Base-by-base conservation (phyloP, 176 grass and related monocot genomes). In the Dactylis glomerata region DNA sequence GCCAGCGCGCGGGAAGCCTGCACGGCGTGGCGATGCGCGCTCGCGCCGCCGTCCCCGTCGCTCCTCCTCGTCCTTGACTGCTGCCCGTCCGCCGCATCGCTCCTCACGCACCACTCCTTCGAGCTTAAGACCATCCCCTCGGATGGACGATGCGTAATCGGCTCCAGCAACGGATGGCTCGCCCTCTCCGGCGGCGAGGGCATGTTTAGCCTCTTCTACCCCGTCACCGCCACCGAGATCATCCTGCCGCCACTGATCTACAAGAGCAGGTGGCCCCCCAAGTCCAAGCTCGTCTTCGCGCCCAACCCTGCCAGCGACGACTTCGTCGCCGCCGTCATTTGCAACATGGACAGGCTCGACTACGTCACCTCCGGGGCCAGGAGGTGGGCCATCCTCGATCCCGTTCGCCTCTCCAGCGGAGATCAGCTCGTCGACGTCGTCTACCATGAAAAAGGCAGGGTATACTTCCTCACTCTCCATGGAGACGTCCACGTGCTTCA, bases 111-210 rank as follows among this genome's bases (percentile, higher is more conserved):
- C 7, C 57, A 75, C 27, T 73, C 33, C 5, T 84, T 88, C 55
- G 75, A 84, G 32, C 86, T 88, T 24, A 51, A 81, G 24, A 41
- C 81, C 52, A 88, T 41, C 83, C 65, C 54, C 65, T 64, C 54
- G 13, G 86, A 81, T 0, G 59, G 19, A 19, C 12, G 74, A 6
- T 88, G 81, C 74, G 55, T 88, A n/a, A n/a, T n/a, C 32, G 81
- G 86, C 65, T 88, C 86, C 65, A 88, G 86, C 75, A 88, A 88
- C 75, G 86, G 86, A 41, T 83, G 86, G 75, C 74, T 88, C 66
- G 86, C 54, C 65, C 81, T 88, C 33, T 6, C 5, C 40, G 6
- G 6, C 40, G 6, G 40, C 40, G 7, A 6, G 40, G 7, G 40
- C 40, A 8, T 9, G 40, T 41, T 41, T 8, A 66, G 83, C 14